Conservation (phyloP, 805 yeast species). For the Metschnikowia borealis region DNA sequence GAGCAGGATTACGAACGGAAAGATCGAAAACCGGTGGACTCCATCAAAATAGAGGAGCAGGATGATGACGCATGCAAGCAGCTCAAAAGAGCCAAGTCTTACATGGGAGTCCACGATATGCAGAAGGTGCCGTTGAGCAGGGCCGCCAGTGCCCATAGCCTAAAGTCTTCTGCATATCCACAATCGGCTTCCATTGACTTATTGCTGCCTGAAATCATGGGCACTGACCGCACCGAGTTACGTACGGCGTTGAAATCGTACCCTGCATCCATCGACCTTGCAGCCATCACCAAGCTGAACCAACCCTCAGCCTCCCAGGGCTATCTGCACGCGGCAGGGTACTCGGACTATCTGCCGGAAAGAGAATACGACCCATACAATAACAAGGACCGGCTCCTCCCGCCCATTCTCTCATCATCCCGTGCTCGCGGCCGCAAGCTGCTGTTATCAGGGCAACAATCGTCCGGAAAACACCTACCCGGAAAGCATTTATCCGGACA, state of each 20-base stretch:
- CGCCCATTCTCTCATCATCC: constrained; percentile 5
- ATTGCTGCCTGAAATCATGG: constrained; percentile 15
- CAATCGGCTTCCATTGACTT: constrained; percentile 14
- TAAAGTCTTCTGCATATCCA: constrained; percentile 3
- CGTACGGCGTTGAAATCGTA: constrained; percentile 33
- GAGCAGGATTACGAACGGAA: constrained; percentile 9
- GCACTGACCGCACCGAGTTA: constrained; percentile 11
- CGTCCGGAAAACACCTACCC: constrained; percentile 10
- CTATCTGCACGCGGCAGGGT: not conserved
- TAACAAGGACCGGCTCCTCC: constrained; percentile 4
- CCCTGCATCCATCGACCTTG: constrained; percentile 50
- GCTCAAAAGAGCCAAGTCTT: constrained; percentile 36
- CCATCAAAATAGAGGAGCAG: constrained; percentile 34
- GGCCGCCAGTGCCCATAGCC: constrained; percentile 11
- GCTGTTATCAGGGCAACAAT: constrained; percentile 2
- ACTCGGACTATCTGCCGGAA: constrained; percentile 4
- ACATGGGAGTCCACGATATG: constrained; percentile 9
- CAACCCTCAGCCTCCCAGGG: not conserved
- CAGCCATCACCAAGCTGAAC: constrained; percentile 44
- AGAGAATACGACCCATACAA: constrained; percentile 1
- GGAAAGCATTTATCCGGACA: not conserved
- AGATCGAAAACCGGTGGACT: constrained; percentile 25
- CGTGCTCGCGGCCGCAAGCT: constrained; percentile 3
- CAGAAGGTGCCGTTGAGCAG: constrained; percentile 6
- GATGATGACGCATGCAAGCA: constrained; percentile 43